Percentiles rank a stretch among this genome's conserved stretches.
Evolutionary conservation across 2,329 filamentous ascomycete genomes (phyloP).

Genomic region (Venturia effusa): DNA sequence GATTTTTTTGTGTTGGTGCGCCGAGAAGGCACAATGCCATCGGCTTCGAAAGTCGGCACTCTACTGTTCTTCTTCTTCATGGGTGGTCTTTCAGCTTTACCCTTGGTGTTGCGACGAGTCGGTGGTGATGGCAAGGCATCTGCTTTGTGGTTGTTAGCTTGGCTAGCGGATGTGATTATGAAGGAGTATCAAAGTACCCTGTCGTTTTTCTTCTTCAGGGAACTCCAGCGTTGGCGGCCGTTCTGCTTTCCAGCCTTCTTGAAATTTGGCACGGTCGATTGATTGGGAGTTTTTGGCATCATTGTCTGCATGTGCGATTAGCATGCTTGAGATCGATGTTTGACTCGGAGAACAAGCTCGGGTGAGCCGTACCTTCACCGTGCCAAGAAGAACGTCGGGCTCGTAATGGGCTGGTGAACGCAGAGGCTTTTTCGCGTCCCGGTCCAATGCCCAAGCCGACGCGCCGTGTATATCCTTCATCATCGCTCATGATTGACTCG

Average conservation of each 20-base stretch:
- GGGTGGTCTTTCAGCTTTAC: background rate
- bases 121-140: background rate
- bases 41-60: background rate
- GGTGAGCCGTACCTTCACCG: background rate
- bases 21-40: background rate
- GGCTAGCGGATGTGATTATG: background rate
- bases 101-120: background rate
- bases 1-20: background rate
- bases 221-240: background rate
- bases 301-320: background rate
- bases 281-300: background rate
- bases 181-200: background rate
- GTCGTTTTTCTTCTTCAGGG: background rate
- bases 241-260: background rate
- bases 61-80: background rate
- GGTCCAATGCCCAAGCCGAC: background rate
- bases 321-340: background rate
- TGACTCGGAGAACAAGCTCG: too few species aligned
- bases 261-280: background rate
- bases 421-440: background rate
- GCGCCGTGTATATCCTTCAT: background rate
- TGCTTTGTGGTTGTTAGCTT: background rate
- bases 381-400: background rate
- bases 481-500: background rate
- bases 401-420: background rate